Evolutionary conservation across 352 stramenopile genomes (phyloP), one percentile per base, ranked within the genome.

Genomic region (Globisporangium cylindrosporum): DNA sequence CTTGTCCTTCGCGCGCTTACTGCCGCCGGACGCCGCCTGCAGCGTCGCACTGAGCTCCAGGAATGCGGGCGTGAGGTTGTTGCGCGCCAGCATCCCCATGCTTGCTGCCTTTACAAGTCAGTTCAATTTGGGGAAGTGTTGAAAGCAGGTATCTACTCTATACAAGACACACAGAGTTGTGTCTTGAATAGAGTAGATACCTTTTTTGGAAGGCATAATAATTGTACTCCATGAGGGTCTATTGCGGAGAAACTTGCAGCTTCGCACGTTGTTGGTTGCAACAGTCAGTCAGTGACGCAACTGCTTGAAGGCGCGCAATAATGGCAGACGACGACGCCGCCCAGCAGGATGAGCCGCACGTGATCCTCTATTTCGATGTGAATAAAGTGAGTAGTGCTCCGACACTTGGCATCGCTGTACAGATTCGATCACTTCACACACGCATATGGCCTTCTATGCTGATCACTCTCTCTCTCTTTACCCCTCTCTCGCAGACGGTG

Each of bases 361-460:
- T 91, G 61, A 57, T 93, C 73, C 74, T 93, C 53, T 92, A 90
- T 67, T 89, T 93, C 62, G 86, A 93, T 65, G 84, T 93, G 49
- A 93, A 93, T 69, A 93, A 93, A 78, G 85, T 90, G 12, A 22
- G 59, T 24, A 27, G n/a, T 2, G 8, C n/a, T 41, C 24, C 59
- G 22, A 7, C 38, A 22, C 27, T 41, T 69, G 10, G 48, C 54
- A 8, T 9, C 6, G 18, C 43, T n/a, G 22, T 41, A 27, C n/a
- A 22, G 3, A 4, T 9, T 10, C 25, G 20, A 18, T 20, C 41
- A 22, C 41, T 49, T 1, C 27, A 1, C 32, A n/a, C 34, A 12
- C 41, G 3, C 3, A 7, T 27, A 20, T 34, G 12, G 22, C 43
- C 2, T 14, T 24, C 6, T 14, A 20, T 59, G 24, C 18, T 61